Percentiles rank a stretch among this genome's conserved stretches.
phyloP scores from a whole-genome alignment of 2,329 filamentous ascomycete genomes.

The Cordyceps militaris region DNA sequence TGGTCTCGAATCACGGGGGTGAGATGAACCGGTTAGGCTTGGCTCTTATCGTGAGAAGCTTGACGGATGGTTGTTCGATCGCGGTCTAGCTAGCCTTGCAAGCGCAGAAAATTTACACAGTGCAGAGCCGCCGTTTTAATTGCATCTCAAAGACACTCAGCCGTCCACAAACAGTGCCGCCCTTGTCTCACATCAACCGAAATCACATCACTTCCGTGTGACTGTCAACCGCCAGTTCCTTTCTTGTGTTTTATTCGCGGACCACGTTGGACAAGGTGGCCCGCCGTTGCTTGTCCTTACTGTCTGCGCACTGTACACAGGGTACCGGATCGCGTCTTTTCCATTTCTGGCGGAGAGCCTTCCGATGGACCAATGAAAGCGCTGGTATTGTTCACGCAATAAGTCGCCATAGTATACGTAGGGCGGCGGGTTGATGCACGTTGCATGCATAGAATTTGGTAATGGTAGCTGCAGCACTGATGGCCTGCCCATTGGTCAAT shows the following conservation, averaged over 20 bases:
- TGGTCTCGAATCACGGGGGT: too few species aligned
- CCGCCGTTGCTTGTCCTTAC: background rate
- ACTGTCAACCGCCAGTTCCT: too few species aligned
- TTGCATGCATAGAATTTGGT: background rate
- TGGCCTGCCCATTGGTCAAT: too few species aligned
- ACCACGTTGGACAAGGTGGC: background rate
- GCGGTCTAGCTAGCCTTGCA: background rate
- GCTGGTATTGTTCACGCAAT: constrained; percentile 1
- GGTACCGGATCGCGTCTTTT: constrained; percentile 9
- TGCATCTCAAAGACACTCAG: background rate
- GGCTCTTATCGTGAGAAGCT: background rate
- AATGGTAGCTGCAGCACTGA: background rate
- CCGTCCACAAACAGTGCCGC: background rate
- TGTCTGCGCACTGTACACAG: constrained; percentile 5
- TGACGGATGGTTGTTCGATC: background rate
- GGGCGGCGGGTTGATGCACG: background rate
- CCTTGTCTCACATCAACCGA: background rate
- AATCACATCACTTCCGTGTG: background rate
- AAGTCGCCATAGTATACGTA: background rate
- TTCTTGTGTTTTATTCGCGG: too few species aligned
- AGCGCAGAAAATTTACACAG: constrained; percentile 7
- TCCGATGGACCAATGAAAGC: background rate
- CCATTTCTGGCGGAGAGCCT: background rate
- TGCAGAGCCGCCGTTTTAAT: background rate
- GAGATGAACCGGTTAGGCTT: too few species aligned